Conservation (phyloP, 2,329 filamentous ascomycete species). For the Talaromyces sp. region DNA sequence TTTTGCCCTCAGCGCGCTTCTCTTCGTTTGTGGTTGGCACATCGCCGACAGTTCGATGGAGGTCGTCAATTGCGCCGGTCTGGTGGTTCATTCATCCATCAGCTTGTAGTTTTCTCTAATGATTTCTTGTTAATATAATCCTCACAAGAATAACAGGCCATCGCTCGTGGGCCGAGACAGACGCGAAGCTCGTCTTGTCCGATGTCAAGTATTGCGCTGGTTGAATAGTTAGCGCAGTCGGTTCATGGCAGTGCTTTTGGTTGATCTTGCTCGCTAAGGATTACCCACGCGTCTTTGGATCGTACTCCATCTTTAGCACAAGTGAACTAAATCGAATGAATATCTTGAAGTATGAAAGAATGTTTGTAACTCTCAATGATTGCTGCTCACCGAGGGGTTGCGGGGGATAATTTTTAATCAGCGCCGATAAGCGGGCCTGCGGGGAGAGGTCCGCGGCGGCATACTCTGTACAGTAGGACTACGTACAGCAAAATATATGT, state of each 20-base stretch:
- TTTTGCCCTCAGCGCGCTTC: conserved; percentile 76
- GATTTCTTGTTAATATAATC: background rate
- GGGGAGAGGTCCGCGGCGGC: background rate
- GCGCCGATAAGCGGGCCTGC: conserved; percentile 11
- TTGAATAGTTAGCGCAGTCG: conserved; percentile 15
- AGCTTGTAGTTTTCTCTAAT: background rate
- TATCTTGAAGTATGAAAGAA: background rate
- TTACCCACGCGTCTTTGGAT: conserved; percentile 66
- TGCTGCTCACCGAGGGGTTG: background rate
- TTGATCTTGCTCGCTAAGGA: background rate
- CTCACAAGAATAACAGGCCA: conserved; percentile 91
- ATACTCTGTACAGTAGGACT: background rate
- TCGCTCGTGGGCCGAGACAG: conserved; percentile 74
- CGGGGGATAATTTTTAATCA: conserved; percentile 6
- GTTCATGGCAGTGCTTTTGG: background rate
- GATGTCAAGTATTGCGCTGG: conserved; percentile 72
- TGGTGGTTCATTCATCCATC: conserved; percentile 34
- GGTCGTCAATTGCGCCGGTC: conserved; percentile 91
- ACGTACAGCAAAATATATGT: background rate
- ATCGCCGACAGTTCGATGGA: conserved; percentile 61
- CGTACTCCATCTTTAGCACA: conserved; percentile 60
- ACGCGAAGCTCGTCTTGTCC: conserved; percentile 83
- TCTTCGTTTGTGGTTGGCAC: conserved; percentile 53
- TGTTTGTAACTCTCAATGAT: background rate
- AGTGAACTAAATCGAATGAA: background rate